Evolutionary conservation across 208 protist genomes (phyloP).

Genomic region (Lotmaria passim): DNA sequence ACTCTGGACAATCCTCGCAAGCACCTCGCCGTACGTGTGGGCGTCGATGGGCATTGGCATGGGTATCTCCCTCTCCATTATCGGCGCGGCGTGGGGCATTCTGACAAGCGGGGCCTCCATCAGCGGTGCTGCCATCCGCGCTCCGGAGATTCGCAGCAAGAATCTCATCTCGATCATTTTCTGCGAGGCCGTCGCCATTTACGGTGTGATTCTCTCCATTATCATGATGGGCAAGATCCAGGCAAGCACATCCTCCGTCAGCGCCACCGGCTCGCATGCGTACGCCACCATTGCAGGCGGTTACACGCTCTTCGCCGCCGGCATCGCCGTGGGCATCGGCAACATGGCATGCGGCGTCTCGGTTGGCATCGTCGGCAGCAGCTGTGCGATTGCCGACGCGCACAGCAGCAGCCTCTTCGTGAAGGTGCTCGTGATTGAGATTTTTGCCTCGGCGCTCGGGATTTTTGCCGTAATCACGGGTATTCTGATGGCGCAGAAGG

Average conservation of each 20-base stretch:
- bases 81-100: constrained; percentile 91
- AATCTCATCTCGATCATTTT: constrained; percentile 98
- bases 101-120: constrained; percentile 87
- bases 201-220: constrained; percentile 99
- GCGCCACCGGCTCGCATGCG: constrained; percentile 45
- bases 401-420: constrained; percentile 95
- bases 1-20: constrained; percentile 71
- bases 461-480: constrained; percentile 98
- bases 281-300: constrained; percentile 62
- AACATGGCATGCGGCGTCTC: constrained; percentile 96
- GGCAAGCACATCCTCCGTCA: constrained; percentile 51
- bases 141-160: constrained; percentile 92
- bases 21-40: constrained; percentile 81
- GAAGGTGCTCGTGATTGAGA: constrained; percentile 98
- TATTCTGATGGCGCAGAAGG: constrained; percentile 94
- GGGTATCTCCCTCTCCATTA: constrained; percentile 84
- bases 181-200: constrained; percentile 99
- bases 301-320: constrained; percentile 96
- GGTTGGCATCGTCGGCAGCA: constrained; percentile 96
- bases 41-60: constrained; percentile 81
- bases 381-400: constrained; percentile 96
- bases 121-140: constrained; percentile 86
- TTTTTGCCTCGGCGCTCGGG: constrained; percentile 97
- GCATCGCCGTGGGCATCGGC: constrained; percentile 94
- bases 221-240: constrained; percentile 96